phyloP scores from a whole-genome alignment of 1,284 basidiomycete genomes.

The Trametes sp. region DNA sequence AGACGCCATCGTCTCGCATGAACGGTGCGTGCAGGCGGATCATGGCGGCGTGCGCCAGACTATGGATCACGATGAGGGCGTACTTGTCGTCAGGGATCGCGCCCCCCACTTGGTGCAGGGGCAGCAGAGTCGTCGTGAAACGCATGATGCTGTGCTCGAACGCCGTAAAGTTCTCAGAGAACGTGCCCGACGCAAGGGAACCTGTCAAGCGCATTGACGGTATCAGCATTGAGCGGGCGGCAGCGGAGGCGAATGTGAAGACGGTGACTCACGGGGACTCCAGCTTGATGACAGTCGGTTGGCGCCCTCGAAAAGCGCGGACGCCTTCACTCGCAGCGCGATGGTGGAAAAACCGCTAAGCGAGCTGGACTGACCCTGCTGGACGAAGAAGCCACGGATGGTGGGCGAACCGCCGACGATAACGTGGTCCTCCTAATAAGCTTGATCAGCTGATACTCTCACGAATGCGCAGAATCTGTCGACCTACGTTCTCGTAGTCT shows the following conservation, averaged over 20 bases:
- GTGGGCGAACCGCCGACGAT: constrained; percentile 60
- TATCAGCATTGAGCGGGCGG: neutral
- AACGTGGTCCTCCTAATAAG: constrained; percentile 63
- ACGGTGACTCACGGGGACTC: constrained; percentile 58
- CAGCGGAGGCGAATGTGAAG: neutral
- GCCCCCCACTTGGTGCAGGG: constrained; percentile 67
- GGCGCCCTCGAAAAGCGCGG: constrained; percentile 75
- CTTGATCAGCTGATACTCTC: constrained; percentile 1
- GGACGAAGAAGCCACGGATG: constrained; percentile 63
- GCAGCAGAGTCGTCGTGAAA: constrained; percentile 67
- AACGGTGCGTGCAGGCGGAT: constrained; percentile 72
- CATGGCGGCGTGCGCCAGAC: constrained; percentile 70
- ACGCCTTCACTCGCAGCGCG: constrained; percentile 75
- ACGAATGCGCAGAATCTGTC: neutral
- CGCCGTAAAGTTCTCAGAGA: constrained; percentile 63
- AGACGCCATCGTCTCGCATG: constrained; percentile 62
- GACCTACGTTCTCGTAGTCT: constrained; percentile 39
- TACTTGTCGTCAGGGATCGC: constrained; percentile 66
- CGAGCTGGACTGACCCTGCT: constrained; percentile 56
- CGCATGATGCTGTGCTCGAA: constrained; percentile 69
- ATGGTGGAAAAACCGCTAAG: constrained; percentile 64
- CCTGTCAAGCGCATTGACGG: constrained; percentile 39
- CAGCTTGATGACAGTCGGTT: constrained; percentile 65
- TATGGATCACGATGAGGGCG: constrained; percentile 65
- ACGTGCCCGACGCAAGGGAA: constrained; percentile 51